Base-by-base conservation (phyloP, 2,329 filamentous ascomycete genomes). In the Aspergillus japonicus region DNA sequence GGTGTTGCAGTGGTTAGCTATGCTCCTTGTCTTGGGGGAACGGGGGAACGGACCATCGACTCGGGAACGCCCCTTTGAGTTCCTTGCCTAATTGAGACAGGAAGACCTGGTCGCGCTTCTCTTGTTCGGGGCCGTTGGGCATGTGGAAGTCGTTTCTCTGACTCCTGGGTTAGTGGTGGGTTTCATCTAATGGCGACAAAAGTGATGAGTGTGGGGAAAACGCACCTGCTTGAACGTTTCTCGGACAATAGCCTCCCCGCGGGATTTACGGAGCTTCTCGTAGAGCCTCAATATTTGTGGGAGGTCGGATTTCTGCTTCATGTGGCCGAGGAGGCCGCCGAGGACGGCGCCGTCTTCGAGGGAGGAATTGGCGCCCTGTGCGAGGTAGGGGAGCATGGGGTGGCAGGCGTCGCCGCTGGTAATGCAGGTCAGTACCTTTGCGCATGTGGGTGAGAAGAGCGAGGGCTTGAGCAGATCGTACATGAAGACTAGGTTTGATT, bases 331-430 rank as follows among this genome's bases (percentile, higher is more conserved):
- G 1, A 89, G 67, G 0, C 80, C 77, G 0, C 87, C 88, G 0
- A 90, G 73, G 0, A 88, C 86, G 0, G 87, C 86, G 0, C 87
- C 88, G 56, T 91, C 88, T 68, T 91, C 88, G 1, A 91, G 78
- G 0, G 85, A 83, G 0, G 83, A 87, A 68, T 89, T 89, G 14
- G 88, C 88, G 0, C 88, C 87, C 71, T 87, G 88, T 0, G 85
- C 87, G 29, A 86, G 77, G 63, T 85, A 84, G 3, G 85, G 85
- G 2, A 88, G 74, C 85, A 87, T 87, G 0, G 85, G 83, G 68
- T 88, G 87, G 61, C 85, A 88, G 1, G 84, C 78, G 64, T 89
- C 87, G 5, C 87, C 87, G 1, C 70, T 73, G 47, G 21, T 12
- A 7, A 11, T 57, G 42, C 21, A 23, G 10, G 23, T 60, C n/a